Conservation (phyloP, 169 alveolate genomes). For the Plasmodium cynomolgi region DNA sequence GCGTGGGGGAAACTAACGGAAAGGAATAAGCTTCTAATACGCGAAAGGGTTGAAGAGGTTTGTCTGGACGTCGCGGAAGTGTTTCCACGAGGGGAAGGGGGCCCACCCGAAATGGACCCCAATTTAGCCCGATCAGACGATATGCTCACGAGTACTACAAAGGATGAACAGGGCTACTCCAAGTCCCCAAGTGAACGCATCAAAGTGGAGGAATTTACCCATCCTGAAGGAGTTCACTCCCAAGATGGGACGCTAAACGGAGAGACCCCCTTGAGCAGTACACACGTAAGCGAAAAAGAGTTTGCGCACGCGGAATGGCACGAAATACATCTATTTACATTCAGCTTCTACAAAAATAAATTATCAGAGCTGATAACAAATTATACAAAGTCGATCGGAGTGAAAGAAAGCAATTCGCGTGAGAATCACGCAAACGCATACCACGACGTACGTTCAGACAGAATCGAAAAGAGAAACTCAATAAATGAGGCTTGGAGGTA, state of each 20-base stretch:
- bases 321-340: constrained; percentile 45
- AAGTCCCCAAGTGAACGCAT: background rate
- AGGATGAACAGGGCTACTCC: background rate
- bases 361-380: constrained; percentile 32
- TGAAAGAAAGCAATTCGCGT: background rate
- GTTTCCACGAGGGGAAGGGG: background rate
- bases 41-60: constrained; percentile 4
- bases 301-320: background rate
- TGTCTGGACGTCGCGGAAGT: background rate
- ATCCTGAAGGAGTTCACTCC: background rate
- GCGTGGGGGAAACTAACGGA: constrained; percentile 1
- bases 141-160: background rate
- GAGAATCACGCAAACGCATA: background rate
- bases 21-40: constrained; percentile 13
- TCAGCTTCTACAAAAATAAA: constrained; percentile 27
- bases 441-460: background rate
- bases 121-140: background rate
- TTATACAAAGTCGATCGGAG: background rate
- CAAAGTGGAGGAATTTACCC: background rate
- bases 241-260: background rate
- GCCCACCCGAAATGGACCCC: background rate
- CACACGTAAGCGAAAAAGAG: background rate
- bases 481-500: background rate
- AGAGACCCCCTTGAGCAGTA: background rate
- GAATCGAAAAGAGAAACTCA: background rate